Percentiles rank a stretch among this genome's conserved stretches.
Evolutionary conservation across 75 land plant genomes (phyloP).

Genomic region (Cupressus sempervirens): DNA sequence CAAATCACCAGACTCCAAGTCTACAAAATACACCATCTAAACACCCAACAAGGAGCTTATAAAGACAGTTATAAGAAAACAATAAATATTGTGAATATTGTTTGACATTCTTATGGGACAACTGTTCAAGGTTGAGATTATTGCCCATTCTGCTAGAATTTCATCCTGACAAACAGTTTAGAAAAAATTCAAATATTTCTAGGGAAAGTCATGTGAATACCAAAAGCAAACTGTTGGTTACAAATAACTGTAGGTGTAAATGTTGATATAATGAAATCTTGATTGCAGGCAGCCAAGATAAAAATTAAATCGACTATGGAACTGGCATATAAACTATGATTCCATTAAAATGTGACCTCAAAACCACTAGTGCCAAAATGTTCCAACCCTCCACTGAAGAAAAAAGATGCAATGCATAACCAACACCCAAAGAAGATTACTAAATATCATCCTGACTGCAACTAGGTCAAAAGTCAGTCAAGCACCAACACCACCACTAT

Average conservation of each 20-base stretch:
- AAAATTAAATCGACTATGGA: background rate
- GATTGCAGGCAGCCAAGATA: background rate
- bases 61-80: background rate
- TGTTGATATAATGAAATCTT: background rate
- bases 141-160: background rate
- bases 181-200: background rate
- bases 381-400: background rate
- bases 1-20: background rate
- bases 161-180: background rate
- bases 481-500: background rate
- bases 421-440: background rate
- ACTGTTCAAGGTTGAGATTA: background rate
- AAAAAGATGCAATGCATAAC: background rate
- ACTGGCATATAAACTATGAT: background rate
- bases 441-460: background rate
- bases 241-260: background rate
- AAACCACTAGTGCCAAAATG: background rate
- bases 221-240: background rate
- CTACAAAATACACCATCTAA: background rate
- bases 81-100: background rate
- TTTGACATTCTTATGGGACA: background rate
- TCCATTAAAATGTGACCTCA: background rate
- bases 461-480: background rate
- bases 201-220: background rate
- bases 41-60: background rate